phyloP scores from a whole-genome alignment of 495 filamentous ascomycete genomes.

The Hypoxylon cercidicola region DNA sequence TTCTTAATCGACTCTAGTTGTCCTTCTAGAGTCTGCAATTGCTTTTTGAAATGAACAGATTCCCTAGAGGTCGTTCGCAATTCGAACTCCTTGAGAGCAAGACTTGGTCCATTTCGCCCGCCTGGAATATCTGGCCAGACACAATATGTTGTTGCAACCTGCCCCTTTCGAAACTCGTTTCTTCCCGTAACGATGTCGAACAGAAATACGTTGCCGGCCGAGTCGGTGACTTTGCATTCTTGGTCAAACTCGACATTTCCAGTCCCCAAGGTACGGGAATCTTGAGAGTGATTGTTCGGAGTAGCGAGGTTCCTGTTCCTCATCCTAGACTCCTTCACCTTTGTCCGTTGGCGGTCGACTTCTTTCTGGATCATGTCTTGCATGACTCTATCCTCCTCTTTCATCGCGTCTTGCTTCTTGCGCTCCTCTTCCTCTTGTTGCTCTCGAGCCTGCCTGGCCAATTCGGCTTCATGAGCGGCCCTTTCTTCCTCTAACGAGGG shows the following conservation, averaged over 20 bases:
- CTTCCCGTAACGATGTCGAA: constrained; percentile 75
- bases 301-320: constrained; percentile 53
- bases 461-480: constrained; percentile 67
- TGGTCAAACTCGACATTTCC: constrained; percentile 74
- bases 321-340: constrained; percentile 62
- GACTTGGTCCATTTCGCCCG: constrained; percentile 61
- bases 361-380: constrained; percentile 82
- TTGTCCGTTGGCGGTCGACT: constrained; percentile 69
- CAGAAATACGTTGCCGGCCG: constrained; percentile 62
- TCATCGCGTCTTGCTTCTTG: constrained; percentile 65
- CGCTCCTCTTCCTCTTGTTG: constrained; percentile 60
- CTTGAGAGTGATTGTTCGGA: constrained; percentile 27
- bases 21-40: constrained; percentile 71
- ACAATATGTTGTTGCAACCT: constrained; percentile 69
- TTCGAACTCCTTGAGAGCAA: constrained; percentile 76
- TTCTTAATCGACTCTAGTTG: constrained; percentile 77
- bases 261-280: constrained; percentile 31
- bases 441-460: constrained; percentile 60
- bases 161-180: constrained; percentile 65
- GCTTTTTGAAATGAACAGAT: constrained; percentile 68
- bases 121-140: constrained; percentile 71
- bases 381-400: constrained; percentile 79
- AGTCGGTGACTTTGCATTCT: constrained; percentile 68
- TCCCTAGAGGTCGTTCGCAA: constrained; percentile 67
- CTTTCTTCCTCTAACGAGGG: constrained; percentile 92